Percentiles rank a stretch among this genome's conserved stretches.
Evolutionary conservation across 2,329 filamentous ascomycete genomes (phyloP).

Genomic region (Nigrospora oryzae): DNA sequence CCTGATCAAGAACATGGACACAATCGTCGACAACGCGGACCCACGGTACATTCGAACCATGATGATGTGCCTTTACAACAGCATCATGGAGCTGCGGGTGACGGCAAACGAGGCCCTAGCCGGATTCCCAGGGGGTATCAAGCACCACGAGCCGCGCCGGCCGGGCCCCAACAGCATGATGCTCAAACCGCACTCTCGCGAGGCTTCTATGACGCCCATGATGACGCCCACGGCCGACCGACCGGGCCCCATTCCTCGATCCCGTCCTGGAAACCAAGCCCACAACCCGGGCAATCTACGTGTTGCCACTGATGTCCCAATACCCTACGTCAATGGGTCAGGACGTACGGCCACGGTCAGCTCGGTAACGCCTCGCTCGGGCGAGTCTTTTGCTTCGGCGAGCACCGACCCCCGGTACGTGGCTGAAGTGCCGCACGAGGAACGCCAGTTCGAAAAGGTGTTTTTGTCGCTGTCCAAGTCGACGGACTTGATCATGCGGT

Average conservation of each 20-base stretch:
- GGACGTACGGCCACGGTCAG: constrained; percentile 43
- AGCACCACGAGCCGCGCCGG: constrained; percentile 12
- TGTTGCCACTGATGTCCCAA: constrained; percentile 46
- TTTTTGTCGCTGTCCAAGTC: constrained; percentile 69
- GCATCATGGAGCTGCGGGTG: constrained; percentile 57
- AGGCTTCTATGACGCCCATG: constrained; percentile 45
- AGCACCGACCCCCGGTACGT: constrained; percentile 41
- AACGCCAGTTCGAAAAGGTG: constrained; percentile 73
- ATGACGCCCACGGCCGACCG: constrained; percentile 44
- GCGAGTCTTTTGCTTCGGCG: constrained; percentile 65
- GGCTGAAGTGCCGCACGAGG: constrained; percentile 65
- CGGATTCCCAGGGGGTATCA: constrained; percentile 6
- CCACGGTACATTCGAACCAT: constrained; percentile 59
- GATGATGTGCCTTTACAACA: constrained; percentile 56
- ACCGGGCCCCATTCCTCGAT: constrained; percentile 25
- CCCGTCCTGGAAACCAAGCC: constrained; percentile 26
- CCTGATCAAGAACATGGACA: constrained; percentile 52
- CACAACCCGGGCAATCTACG: constrained; percentile 46
- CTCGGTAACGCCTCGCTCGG: constrained; percentile 69
- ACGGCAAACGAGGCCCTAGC: constrained; percentile 27
- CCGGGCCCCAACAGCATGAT: constrained; percentile 37
- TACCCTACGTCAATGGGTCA: constrained; percentile 39
- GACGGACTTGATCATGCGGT: constrained; percentile 63
- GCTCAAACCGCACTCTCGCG: constrained; percentile 39
- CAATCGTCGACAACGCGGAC: constrained; percentile 56